Percentiles rank a stretch among this genome's conserved stretches.
Evolutionary conservation across 805 yeast species (phyloP).

Genomic region (Candida pseudoglaebosa): DNA sequence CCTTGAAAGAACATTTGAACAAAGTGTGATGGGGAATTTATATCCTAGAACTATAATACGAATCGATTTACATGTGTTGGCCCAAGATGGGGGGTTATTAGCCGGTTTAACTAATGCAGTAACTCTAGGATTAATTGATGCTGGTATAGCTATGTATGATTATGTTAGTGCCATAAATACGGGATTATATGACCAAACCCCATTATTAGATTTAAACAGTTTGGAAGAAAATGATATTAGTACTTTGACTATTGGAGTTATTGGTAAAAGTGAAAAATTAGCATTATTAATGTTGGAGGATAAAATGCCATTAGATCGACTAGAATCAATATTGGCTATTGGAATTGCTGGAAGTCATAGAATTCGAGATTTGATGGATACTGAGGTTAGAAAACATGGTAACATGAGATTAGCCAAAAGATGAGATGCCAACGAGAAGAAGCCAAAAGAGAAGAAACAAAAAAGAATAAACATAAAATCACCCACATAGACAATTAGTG

Average conservation of each 20-base stretch:
- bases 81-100: constrained; percentile 87
- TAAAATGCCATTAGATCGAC: constrained; percentile 74
- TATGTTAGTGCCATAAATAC: constrained; percentile 78
- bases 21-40: constrained; percentile 67
- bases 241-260: constrained; percentile 73
- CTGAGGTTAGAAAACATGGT: constrained; percentile 75
- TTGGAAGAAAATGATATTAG: constrained; percentile 84
- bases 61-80: constrained; percentile 69
- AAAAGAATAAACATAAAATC: too few species aligned
- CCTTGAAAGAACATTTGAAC: constrained; percentile 65
- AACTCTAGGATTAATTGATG: constrained; percentile 87
- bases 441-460: too few species aligned
- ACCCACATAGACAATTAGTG: too few species aligned
- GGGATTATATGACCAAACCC: constrained; percentile 71
- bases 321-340: constrained; percentile 72
- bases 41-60: constrained; percentile 84
- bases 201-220: constrained; percentile 77
- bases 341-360: constrained; percentile 87
- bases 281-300: constrained; percentile 77
- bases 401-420: constrained; percentile 26
- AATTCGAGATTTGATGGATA: constrained; percentile 81
- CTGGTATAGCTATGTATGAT: constrained; percentile 92
- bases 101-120: constrained; percentile 80
- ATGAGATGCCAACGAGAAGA: too few species aligned
- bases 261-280: constrained; percentile 78